phyloP scores from a whole-genome alignment of 2,329 filamentous ascomycete genomes.

The Myriosclerotinia duriaeana region DNA sequence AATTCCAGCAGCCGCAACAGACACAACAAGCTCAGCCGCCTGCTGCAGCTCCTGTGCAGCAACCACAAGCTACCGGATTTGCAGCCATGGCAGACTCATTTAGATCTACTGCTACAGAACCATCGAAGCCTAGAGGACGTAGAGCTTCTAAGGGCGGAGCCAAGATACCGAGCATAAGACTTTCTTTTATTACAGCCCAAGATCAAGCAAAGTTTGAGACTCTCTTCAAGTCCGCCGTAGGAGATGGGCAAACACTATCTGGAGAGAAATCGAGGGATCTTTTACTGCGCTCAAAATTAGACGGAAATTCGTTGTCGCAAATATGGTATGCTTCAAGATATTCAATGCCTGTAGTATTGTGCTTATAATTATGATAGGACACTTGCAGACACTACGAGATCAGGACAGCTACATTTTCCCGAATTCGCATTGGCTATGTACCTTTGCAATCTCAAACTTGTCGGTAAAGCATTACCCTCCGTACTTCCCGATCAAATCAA shows the following conservation, averaged over 20 bases:
- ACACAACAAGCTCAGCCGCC: conserved; percentile 52
- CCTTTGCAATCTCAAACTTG: conserved; percentile 89
- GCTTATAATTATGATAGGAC: conserved; percentile 57
- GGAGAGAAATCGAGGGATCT: conserved; percentile 91
- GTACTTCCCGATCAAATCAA: conserved; percentile 78
- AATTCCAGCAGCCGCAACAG: conserved; percentile 41
- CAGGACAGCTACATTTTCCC: conserved; percentile 92
- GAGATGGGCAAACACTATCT: conserved; percentile 79
- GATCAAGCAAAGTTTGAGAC: conserved; percentile 98
- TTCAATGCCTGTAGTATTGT: conserved; percentile 17
- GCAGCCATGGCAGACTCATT: conserved; percentile 67
- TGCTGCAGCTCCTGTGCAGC: conserved; percentile 59
- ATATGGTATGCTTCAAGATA: conserved; percentile 68
- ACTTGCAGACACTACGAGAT: conserved; percentile 91
- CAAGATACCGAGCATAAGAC: conserved; percentile 88
- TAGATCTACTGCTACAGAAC: conserved; percentile 49
- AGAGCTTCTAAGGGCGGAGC: conserved; percentile 55
- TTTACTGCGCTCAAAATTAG: conserved; percentile 80
- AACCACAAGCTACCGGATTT: conserved; percentile 66
- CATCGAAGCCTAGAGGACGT: conserved; percentile 46
- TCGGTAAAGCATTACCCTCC: conserved; percentile 76
- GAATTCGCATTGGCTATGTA: conserved; percentile 99
- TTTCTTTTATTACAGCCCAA: conserved; percentile 93
- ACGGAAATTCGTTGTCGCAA: conserved; percentile 83
- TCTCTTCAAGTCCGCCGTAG: conserved; percentile 91